Percentiles rank a stretch among this genome's conserved stretches.
Evolutionary conservation across 768 basidiomycete species (phyloP).

Genomic region (Boletus rufocinnamomeus): DNA sequence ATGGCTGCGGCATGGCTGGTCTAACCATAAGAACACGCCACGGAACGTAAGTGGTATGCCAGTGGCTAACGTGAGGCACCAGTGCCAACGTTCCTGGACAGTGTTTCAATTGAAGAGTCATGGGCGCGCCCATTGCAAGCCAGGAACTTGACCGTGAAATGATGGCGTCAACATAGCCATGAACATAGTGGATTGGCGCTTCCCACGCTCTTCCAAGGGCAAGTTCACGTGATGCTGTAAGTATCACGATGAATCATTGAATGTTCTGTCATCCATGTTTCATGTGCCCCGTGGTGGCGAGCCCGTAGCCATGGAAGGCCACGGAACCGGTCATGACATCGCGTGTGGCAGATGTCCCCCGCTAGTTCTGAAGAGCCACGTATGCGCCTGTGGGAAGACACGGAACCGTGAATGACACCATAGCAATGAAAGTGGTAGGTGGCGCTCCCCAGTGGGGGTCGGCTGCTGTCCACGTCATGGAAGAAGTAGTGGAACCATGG

Average conservation of each 20-base stretch:
- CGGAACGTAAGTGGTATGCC: not conserved
- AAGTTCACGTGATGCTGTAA: not conserved
- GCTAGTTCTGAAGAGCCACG: not conserved
- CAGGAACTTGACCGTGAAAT: not conserved
- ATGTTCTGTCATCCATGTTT: not conserved
- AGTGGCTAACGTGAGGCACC: not conserved
- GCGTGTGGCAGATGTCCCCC: not conserved
- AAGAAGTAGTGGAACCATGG: not conserved
- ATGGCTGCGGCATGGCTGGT: not conserved
- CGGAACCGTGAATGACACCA: not conserved
- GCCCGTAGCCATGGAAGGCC: not conserved
- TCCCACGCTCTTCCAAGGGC: not conserved
- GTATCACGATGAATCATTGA: not conserved
- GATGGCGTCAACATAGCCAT: not conserved
- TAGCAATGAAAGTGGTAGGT: not conserved
- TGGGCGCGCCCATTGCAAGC: not conserved
- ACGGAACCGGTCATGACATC: not conserved
- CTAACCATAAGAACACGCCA: not conserved
- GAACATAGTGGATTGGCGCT: not conserved
- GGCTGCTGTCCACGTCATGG: no score
- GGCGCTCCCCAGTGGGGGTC: no score
- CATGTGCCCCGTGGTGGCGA: not conserved
- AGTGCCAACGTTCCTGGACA: not conserved
- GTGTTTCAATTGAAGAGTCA: not conserved
- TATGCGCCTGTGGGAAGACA: not conserved